Evolutionary conservation across 2,329 filamentous ascomycete genomes (phyloP).

Genomic region (Aureobasidium sp.): DNA sequence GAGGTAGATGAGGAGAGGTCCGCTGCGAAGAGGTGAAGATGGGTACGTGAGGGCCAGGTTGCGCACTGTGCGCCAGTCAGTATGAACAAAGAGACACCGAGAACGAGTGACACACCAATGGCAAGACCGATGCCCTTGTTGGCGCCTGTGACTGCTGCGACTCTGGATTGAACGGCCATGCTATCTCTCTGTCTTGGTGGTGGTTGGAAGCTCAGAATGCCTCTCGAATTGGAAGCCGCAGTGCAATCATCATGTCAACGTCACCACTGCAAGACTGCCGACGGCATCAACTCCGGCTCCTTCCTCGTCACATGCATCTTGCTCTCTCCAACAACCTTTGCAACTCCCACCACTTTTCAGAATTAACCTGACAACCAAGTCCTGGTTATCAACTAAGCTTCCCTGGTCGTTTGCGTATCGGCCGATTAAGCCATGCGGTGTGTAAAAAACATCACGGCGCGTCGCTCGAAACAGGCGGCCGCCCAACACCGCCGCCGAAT

Average conservation of each 20-base stretch:
- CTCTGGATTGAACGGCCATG: constrained; percentile 26
- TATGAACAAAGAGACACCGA: background rate
- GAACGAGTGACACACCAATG: constrained; percentile 29
- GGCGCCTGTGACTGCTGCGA: constrained; percentile 48
- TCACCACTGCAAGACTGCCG: background rate
- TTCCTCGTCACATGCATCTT: too few species aligned
- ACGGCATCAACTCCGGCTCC: background rate
- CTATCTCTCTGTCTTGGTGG: background rate
- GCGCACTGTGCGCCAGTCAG: constrained; percentile 32
- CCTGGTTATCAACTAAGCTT: too few species aligned
- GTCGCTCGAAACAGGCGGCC: too few species aligned
- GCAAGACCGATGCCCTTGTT: constrained; percentile 47
- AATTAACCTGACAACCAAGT: too few species aligned
- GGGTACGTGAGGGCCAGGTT: constrained; percentile 48
- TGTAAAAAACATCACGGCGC: too few species aligned
- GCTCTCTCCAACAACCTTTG: background rate
- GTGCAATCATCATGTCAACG: background rate
- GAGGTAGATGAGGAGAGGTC: constrained; percentile 45
- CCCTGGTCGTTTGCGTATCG: too few species aligned
- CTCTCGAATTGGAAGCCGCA: background rate
- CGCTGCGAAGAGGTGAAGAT: constrained; percentile 38
- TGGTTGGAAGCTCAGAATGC: too few species aligned
- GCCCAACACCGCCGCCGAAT: too few species aligned
- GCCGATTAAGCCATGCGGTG: too few species aligned
- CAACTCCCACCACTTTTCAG: background rate